Conservation (phyloP, 345 rosid genomes). For the Sonneratia alba region DNA sequence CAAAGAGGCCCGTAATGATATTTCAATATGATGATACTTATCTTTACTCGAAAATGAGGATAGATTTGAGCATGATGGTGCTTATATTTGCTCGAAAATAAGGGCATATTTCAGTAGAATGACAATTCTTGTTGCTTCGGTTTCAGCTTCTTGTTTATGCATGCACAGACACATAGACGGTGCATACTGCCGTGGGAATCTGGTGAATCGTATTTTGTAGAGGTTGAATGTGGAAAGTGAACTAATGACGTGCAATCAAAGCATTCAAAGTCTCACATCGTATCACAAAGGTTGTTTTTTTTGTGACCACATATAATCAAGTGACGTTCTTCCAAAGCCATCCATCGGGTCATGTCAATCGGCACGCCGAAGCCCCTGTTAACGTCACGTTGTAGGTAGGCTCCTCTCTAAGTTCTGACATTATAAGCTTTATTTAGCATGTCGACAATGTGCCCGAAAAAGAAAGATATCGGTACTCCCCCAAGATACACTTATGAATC, state of each 20-base stretch:
- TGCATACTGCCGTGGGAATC: not conserved
- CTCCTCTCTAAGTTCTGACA: slow-evolving; percentile 3
- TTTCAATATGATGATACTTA: too few relatives aligned
- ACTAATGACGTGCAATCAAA: not conserved
- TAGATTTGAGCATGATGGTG: too few relatives aligned
- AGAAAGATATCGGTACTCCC: not conserved
- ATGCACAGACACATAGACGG: not conserved
- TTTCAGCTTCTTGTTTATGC: not conserved
- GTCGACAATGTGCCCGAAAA: not conserved
- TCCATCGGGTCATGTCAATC: slow-evolving; percentile 4
- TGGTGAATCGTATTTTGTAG: not conserved
- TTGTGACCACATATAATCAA: not conserved
- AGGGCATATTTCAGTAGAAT: too few relatives aligned
- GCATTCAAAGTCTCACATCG: slow-evolving; percentile 4
- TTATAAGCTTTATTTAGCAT: slow-evolving; percentile 6
- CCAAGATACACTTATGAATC: too few relatives aligned
- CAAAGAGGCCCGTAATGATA: too few relatives aligned
- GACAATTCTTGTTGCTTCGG: too few relatives aligned
- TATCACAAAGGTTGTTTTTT: slow-evolving; percentile 4
- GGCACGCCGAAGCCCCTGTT: not conserved
- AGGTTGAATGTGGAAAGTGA: not conserved
- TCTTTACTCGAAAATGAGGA: too few relatives aligned
- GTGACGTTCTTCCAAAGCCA: slow-evolving; percentile 2
- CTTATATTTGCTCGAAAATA: too few relatives aligned
- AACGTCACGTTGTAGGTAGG: slow-evolving; percentile 5